Percentiles rank a stretch among this genome's conserved stretches.
Evolutionary conservation across 1,139 yeast genomes (phyloP).

Genomic region (Magnusiomyces suaveolens): DNA sequence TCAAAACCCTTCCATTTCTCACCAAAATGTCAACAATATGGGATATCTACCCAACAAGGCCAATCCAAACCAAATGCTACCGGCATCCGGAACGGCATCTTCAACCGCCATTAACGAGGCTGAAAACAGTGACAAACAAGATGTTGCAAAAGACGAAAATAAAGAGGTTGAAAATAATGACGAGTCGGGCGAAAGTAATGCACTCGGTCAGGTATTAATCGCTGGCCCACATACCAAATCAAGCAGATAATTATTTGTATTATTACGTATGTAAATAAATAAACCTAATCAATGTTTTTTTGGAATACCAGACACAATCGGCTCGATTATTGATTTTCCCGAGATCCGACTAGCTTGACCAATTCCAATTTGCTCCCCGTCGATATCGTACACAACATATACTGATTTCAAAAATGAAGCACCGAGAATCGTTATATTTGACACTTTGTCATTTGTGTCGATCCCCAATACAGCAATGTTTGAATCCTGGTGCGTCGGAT

Average conservation of each 20-base stretch:
- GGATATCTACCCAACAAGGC: neutral
- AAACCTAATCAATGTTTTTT: neutral
- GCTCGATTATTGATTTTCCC: neutral
- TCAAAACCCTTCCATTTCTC: neutral
- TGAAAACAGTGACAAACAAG: too few relatives aligned
- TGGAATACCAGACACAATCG: neutral
- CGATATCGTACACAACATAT: conserved; percentile 23
- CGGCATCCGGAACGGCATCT: neutral
- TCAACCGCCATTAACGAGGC: neutral
- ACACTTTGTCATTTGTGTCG: neutral
- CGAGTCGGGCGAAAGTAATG: neutral
- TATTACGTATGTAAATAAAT: too few relatives aligned
- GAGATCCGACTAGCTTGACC: conserved; percentile 6
- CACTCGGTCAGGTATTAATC: neutral
- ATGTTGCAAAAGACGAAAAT: neutral
- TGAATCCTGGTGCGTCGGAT: conserved; percentile 19
- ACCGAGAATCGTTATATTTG: conserved; percentile 20
- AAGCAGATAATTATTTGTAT: neutral
- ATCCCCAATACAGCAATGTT: neutral
- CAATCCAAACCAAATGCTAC: neutral
- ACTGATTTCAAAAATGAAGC: conserved; percentile 23
- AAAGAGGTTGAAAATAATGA: neutral
- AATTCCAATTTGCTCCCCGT: conserved; percentile 7
- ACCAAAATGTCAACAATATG: neutral
- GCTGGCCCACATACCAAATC: neutral